These are phyloP conservation scores for Kockovaella imperatae DNA, from an alignment of 768 basidiomycete genomes.

Conservation along the genomic window DNA sequence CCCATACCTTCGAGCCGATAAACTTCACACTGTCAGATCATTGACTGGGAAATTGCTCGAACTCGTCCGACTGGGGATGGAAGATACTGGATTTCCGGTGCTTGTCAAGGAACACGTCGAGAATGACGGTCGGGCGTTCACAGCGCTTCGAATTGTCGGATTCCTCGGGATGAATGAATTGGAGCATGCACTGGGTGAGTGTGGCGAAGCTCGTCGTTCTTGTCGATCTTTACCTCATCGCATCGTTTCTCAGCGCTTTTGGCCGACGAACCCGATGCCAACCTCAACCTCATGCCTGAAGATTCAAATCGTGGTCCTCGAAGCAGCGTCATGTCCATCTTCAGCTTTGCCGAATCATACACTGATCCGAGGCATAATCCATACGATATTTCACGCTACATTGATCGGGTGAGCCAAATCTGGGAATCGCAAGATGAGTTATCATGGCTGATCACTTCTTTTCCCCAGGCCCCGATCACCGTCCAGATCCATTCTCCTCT, in stretches of 20 bases:
- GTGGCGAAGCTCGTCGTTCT: neutral
- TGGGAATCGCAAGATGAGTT: neutral
- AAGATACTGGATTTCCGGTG: conserved; percentile 77
- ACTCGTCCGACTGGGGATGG: conserved; percentile 50
- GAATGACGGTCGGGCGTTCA: conserved; percentile 2
- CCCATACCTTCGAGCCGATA: conserved; percentile 64
- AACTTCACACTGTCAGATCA: conserved; percentile 65
- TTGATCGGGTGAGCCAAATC: conserved; percentile 81
- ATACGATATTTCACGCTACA: conserved; percentile 72
- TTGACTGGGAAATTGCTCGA: conserved; percentile 66
- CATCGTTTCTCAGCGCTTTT: neutral
- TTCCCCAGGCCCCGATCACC: conserved; percentile 70
- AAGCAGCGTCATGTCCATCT: conserved; percentile 25
- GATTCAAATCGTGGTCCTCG: conserved; percentile 4
- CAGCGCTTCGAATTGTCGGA: conserved; percentile 60
- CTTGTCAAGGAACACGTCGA: conserved; percentile 49
- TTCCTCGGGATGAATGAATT: conserved; percentile 89
- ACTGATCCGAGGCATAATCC: conserved; percentile 24
- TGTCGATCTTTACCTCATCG: neutral
- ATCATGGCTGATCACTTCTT: conserved; percentile 1
- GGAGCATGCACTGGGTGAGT: conserved; percentile 79
- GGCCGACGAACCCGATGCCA: conserved; percentile 62
- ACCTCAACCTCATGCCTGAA: conserved; percentile 54
- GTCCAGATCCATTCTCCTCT: conserved; percentile 77
- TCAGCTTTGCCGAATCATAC: conserved; percentile 29